phyloP scores from a whole-genome alignment of 495 filamentous ascomycete species.

The Xylaria cubensis region DNA sequence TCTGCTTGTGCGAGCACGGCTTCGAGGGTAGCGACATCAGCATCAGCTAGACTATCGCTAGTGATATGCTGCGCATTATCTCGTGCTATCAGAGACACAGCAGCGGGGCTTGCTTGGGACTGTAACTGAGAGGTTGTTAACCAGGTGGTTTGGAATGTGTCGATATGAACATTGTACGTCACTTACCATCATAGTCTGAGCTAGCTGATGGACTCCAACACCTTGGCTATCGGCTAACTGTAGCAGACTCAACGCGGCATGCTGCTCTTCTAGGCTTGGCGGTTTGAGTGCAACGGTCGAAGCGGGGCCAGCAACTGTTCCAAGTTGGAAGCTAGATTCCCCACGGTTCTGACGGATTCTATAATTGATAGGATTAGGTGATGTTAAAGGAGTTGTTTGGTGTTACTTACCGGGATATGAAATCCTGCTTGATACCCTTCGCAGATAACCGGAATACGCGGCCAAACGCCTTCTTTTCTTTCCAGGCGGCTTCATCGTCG shows the following conservation, averaged over 20 bases:
- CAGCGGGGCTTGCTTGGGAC: slow-evolving; percentile 44
- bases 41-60: slow-evolving; percentile 30
- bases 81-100: slow-evolving; percentile 46
- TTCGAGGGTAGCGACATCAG: slow-evolving; percentile 35
- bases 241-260: slow-evolving; percentile 63
- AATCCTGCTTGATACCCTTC: slow-evolving; percentile 79
- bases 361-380: slow-evolving; percentile 25
- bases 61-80: slow-evolving; percentile 42
- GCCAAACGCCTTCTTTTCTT: slow-evolving; percentile 56
- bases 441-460: slow-evolving; percentile 72
- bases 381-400: not conserved
- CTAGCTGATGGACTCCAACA: slow-evolving; percentile 44
- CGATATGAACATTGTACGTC: not conserved
- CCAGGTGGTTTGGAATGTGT: not conserved
- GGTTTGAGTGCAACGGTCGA: slow-evolving; percentile 27
- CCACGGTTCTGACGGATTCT: slow-evolving; percentile 48
- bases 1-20: slow-evolving; percentile 40
- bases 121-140: slow-evolving; percentile 35
- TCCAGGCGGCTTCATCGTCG: slow-evolving; percentile 58
- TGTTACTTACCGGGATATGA: slow-evolving; percentile 60
- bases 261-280: slow-evolving; percentile 51
- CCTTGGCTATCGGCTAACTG: slow-evolving; percentile 47
- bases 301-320: slow-evolving; percentile 27
- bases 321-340: not conserved
- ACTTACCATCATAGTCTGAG: slow-evolving; percentile 55